phyloP scores from a whole-genome alignment of 345 rosid genomes.

The Eucalyptus curtisii region DNA sequence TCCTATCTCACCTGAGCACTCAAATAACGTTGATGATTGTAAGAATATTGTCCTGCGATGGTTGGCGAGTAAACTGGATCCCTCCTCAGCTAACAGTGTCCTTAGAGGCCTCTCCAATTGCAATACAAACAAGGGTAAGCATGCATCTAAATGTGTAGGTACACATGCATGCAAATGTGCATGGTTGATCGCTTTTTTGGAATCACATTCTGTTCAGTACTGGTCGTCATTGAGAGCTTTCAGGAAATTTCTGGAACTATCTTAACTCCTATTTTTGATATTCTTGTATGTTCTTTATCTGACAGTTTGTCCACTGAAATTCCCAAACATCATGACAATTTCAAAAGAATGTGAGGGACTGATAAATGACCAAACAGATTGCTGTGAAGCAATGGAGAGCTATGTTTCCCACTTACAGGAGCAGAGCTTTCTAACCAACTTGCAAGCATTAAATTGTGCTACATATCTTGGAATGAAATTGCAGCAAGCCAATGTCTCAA shows the following conservation, averaged over 20 bases:
- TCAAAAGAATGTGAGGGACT: conserved; percentile 17
- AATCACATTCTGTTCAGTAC: neutral
- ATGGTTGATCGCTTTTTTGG: neutral
- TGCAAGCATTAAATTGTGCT: conserved; percentile 56
- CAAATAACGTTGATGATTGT: conserved; percentile 25
- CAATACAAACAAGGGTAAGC: conserved; percentile 36
- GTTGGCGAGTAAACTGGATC: conserved; percentile 40
- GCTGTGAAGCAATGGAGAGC: conserved; percentile 36
- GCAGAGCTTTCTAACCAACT: conserved; percentile 48
- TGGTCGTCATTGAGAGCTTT: neutral
- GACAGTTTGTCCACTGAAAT: conserved; percentile 44
- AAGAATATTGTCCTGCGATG: conserved; percentile 33
- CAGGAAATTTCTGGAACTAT: neutral
- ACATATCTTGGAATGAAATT: conserved; percentile 34
- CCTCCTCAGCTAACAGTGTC: conserved; percentile 22
- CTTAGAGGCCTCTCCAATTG: conserved; percentile 52
- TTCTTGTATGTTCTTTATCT: neutral
- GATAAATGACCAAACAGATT: conserved; percentile 16
- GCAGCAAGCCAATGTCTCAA: conserved; percentile 27
- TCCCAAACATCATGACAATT: conserved; percentile 19
- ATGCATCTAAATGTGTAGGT: neutral
- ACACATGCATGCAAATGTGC: neutral
- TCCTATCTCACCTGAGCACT: conserved; percentile 10
- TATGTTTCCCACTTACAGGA: conserved; percentile 43
- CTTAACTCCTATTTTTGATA: neutral